Evolutionary conservation across 1,284 basidiomycete genomes (phyloP).

Genomic region (Irpex sp.): DNA sequence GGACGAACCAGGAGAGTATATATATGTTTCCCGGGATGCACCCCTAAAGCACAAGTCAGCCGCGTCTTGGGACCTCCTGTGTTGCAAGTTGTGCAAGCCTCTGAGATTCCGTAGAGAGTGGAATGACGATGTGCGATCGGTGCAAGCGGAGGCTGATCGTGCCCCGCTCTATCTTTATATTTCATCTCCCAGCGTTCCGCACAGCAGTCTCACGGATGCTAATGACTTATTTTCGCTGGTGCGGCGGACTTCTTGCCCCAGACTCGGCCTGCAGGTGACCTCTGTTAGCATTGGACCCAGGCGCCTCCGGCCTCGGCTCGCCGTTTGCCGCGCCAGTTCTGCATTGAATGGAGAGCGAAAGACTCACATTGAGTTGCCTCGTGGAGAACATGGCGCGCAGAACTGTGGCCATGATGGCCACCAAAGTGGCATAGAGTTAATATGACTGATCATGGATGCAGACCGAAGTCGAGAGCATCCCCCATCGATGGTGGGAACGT

Average conservation of each 20-base stretch:
- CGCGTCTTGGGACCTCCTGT: neutral
- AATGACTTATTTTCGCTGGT: neutral
- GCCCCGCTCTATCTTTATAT: neutral
- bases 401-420: neutral
- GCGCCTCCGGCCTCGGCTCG: neutral
- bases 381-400: neutral
- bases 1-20: neutral
- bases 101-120: neutral
- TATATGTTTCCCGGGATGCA: neutral
- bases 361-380: neutral
- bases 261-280: neutral
- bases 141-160: neutral
- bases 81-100: neutral
- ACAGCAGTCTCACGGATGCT: neutral
- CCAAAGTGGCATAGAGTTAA: neutral
- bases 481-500: neutral
- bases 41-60: neutral
- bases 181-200: neutral
- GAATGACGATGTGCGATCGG: neutral
- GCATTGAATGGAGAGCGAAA: neutral
- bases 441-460: neutral
- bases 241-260: neutral
- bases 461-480: neutral
- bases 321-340: neutral
- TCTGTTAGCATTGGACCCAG: neutral